Conservation (phyloP, 2,329 filamentous ascomycete genomes). For the Penicillium sp. region DNA sequence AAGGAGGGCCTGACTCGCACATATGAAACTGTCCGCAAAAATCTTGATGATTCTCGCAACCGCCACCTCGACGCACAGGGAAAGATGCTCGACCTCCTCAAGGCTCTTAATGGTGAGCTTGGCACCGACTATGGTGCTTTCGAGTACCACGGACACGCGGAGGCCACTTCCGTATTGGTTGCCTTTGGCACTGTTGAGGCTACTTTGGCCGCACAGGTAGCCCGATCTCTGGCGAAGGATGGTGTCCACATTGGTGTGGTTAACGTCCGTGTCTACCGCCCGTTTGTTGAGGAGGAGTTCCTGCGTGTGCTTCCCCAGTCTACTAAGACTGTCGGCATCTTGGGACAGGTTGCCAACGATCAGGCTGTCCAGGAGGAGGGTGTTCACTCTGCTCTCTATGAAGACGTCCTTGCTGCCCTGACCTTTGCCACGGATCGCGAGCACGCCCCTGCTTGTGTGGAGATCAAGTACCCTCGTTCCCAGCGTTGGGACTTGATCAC, state of each 20-base stretch:
- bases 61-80: constrained; percentile 69
- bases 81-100: constrained; percentile 67
- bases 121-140: constrained; percentile 91
- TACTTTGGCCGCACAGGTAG: constrained; percentile 78
- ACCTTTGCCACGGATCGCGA: constrained; percentile 71
- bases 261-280: constrained; percentile 89
- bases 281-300: constrained; percentile 94
- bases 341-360: constrained; percentile 81
- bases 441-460: constrained; percentile 63
- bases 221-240: constrained; percentile 66
- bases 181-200: constrained; percentile 91
- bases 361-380: constrained; percentile 70
- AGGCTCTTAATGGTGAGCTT: constrained; percentile 81
- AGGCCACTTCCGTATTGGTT: constrained; percentile 78
- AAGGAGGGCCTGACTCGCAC: constrained; percentile 65
- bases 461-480: constrained; percentile 85
- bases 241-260: constrained; percentile 80
- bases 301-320: constrained; percentile 74
- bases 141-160: constrained; percentile 83
- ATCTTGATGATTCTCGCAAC: constrained; percentile 61
- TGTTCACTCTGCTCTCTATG: constrained; percentile 79
- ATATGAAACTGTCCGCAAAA: constrained; percentile 65
- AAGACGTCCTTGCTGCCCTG: constrained; percentile 83
- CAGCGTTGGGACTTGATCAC: constrained; percentile 59
- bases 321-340: constrained; percentile 71